These are phyloP conservation scores for Trichoderma sp. DNA, from an alignment of 2,329 filamentous ascomycete genomes.

Conservation along the genomic window DNA sequence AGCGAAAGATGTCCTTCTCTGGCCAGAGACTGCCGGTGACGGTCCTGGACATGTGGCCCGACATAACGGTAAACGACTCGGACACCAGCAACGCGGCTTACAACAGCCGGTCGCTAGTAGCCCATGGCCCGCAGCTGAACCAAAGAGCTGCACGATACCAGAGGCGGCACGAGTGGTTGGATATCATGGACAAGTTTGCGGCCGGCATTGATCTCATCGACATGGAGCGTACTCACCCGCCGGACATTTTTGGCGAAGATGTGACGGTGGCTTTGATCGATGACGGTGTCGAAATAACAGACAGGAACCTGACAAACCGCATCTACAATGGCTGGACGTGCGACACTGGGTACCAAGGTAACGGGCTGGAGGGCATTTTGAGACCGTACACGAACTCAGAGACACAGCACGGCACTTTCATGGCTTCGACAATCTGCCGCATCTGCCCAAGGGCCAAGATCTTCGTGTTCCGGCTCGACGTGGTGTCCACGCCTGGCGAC, in stretches of 20 bases:
- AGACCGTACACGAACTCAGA: neutral
- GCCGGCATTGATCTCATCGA: neutral
- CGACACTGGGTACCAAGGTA: neutral
- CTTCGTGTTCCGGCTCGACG: neutral
- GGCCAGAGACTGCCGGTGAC: neutral
- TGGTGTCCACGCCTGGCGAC: neutral
- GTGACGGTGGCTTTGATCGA: neutral
- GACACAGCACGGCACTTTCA: neutral
- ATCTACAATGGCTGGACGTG: neutral
- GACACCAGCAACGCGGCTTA: neutral
- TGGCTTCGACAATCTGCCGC: neutral
- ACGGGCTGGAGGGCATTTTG: neutral
- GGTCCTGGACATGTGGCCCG: neutral
- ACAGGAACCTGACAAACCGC: neutral
- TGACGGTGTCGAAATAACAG: slow-evolving; percentile 2
- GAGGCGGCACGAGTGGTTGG: neutral
- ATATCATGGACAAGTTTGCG: neutral
- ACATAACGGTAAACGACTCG: neutral
- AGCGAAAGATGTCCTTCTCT: neutral
- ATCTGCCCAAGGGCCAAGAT: slow-evolving; percentile 6
- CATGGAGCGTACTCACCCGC: neutral
- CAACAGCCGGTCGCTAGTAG: neutral
- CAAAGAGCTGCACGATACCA: neutral
- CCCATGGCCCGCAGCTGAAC: neutral
- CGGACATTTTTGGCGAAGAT: neutral